phyloP scores from a whole-genome alignment of 1,284 basidiomycete species.

The Cystobasidium pallidum region DNA sequence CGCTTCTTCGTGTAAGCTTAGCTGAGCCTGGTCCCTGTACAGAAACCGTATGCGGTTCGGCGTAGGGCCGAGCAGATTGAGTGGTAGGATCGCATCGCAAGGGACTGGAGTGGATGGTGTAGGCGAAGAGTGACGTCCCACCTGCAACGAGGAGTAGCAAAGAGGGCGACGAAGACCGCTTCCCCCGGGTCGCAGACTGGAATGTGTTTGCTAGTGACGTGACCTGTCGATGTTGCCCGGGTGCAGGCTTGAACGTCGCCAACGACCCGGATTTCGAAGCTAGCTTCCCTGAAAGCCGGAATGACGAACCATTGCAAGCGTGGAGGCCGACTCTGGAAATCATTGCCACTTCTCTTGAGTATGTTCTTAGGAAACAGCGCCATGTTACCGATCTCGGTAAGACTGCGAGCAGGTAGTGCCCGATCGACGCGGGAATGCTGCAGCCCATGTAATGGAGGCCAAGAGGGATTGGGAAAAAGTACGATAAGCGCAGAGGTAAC shows the following conservation, averaged over 20 bases:
- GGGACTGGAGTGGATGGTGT: neutral
- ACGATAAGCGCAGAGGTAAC: too few species aligned
- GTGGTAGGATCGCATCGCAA: conserved; percentile 37
- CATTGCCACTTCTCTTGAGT: neutral
- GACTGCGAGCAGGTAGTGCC: too few species aligned
- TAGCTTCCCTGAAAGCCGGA: neutral
- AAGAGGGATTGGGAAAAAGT: too few species aligned
- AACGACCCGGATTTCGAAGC: neutral
- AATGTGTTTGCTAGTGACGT: conserved; percentile 19
- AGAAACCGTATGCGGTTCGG: conserved; percentile 24
- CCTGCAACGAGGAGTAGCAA: conserved; percentile 28
- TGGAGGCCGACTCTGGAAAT: conserved; percentile 1
- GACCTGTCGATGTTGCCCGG: conserved; percentile 17
- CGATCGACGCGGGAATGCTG: too few species aligned
- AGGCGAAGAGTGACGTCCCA: conserved; percentile 22
- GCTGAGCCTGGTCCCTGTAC: conserved; percentile 41
- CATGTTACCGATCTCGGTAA: neutral
- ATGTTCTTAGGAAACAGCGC: neutral
- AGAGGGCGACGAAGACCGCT: neutral
- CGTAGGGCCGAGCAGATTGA: conserved; percentile 39
- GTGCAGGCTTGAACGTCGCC: neutral
- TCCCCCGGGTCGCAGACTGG: neutral
- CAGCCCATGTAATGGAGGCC: too few species aligned
- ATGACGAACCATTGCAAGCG: neutral
- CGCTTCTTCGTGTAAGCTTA: conserved; percentile 17